Conservation (phyloP, 2,329 filamentous ascomycete genomes). For the Trichoderma breve region DNA sequence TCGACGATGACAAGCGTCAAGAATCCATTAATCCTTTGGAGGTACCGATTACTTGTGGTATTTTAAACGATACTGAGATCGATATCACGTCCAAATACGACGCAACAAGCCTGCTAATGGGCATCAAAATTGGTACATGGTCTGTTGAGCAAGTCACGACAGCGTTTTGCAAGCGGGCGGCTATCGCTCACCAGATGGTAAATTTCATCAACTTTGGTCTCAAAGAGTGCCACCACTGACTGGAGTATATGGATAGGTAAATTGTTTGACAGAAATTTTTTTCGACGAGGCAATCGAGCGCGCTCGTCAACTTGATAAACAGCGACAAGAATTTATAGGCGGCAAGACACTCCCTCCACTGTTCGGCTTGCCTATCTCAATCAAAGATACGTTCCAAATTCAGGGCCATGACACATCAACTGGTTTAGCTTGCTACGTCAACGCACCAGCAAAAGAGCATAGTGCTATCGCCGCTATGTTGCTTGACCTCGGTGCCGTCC, state of each 20-base stretch:
- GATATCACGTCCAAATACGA: slow-evolving; percentile 53
- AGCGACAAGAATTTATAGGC: neutral
- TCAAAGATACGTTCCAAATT: slow-evolving; percentile 2
- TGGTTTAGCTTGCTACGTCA: slow-evolving; percentile 36
- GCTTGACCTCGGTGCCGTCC: slow-evolving; percentile 30
- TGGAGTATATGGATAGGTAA: neutral
- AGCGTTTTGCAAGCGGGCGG: slow-evolving; percentile 5
- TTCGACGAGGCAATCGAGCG: neutral
- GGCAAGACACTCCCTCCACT: neutral
- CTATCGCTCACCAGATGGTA: neutral
- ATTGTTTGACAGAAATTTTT: slow-evolving; percentile 8
- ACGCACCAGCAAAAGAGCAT: slow-evolving; percentile 32
- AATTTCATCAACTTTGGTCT: neutral
- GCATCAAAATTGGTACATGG: slow-evolving; percentile 31
- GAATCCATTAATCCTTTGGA: neutral
- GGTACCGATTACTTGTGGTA: slow-evolving; percentile 26
- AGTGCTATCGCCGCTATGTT: slow-evolving; percentile 32
- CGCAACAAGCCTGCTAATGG: slow-evolving; percentile 37
- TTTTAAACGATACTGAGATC: slow-evolving; percentile 47
- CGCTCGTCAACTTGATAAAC: slow-evolving; percentile 1
- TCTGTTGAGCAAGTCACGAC: slow-evolving; percentile 22
- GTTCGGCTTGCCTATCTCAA: neutral
- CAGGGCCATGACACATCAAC: slow-evolving; percentile 47
- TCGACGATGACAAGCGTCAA: neutral
- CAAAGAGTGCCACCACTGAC: neutral